Evolutionary conservation across 1,284 basidiomycete genomes (phyloP).

Genomic region (Rhizoctonia solani): DNA sequence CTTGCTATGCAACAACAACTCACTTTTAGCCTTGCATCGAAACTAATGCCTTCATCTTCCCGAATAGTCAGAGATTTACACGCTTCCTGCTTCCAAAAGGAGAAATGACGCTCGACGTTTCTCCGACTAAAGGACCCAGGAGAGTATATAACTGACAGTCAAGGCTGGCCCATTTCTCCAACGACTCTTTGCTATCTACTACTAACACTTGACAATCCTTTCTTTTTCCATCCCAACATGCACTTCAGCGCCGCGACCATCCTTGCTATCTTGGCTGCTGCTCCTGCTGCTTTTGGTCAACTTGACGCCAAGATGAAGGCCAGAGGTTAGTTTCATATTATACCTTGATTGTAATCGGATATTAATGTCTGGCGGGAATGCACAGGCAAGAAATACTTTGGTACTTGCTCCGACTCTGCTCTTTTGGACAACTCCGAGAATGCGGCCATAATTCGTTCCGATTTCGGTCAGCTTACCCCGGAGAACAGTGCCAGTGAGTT

Average conservation of each 20-base stretch:
- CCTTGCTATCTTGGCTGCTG: background rate
- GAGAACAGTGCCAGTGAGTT: conserved; percentile 35
- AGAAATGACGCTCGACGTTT: too few relatives aligned
- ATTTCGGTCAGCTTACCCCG: conserved; percentile 33
- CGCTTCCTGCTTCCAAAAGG: too few relatives aligned
- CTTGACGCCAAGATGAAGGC: conserved; percentile 1
- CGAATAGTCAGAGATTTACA: too few relatives aligned
- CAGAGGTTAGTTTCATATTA: background rate
- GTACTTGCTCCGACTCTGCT: conserved; percentile 26
- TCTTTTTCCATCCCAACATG: background rate
- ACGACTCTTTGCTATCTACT: too few relatives aligned
- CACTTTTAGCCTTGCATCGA: too few relatives aligned
- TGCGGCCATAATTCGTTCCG: conserved; percentile 12
- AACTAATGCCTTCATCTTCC: too few relatives aligned
- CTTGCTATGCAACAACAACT: too few relatives aligned
- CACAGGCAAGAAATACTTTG: conserved; percentile 34
- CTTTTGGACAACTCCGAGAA: conserved; percentile 16
- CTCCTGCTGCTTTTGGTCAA: background rate
- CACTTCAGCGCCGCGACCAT: background rate
- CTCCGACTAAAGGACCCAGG: too few relatives aligned
- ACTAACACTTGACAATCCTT: too few relatives aligned
- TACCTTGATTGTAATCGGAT: background rate
- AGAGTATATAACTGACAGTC: too few relatives aligned
- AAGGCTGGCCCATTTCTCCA: too few relatives aligned
- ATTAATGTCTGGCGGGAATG: background rate